These are phyloP conservation scores for Rosa persica DNA, from an alignment of 306 rosid genomes.

Conservation along the genomic window DNA sequence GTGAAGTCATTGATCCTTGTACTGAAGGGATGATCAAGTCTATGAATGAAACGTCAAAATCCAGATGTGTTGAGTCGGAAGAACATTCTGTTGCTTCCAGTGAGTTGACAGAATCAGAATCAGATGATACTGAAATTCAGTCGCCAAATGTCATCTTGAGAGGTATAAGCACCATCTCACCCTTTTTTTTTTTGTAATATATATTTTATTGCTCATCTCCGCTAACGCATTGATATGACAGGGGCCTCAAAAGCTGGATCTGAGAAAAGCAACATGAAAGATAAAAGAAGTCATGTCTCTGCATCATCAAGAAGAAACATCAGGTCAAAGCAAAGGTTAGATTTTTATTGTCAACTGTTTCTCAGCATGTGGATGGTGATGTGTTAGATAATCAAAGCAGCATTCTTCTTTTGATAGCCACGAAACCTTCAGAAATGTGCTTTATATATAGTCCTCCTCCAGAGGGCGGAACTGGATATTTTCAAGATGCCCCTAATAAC, in stretches of 20 bases:
- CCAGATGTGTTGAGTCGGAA: conserved; percentile 23
- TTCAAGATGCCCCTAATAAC: too few species aligned
- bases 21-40: conserved; percentile 35
- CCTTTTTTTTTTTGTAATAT: neutral
- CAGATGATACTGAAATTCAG: conserved; percentile 45
- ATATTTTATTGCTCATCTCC: neutral
- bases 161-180: conserved; percentile 34
- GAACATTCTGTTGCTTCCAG: conserved; percentile 47
- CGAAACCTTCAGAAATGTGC: neutral
- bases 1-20: conserved; percentile 57
- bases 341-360: neutral
- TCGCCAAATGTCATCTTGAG: conserved; percentile 36
- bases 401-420: neutral
- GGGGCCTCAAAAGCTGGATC: conserved; percentile 41
- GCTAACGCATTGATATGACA: conserved; percentile 20
- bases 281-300: conserved; percentile 31
- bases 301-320: conserved; percentile 35
- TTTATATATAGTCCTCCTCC: too few species aligned
- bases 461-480: too few species aligned
- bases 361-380: neutral
- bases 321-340: conserved; percentile 48
- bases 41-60: conserved; percentile 25
- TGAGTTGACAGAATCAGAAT: conserved; percentile 50
- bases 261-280: conserved; percentile 48
- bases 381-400: neutral